Evolutionary conservation across 805 yeast genomes (phyloP), one percentile per base, ranked within the genome.

Genomic region (Nakazawaea peltata): DNA sequence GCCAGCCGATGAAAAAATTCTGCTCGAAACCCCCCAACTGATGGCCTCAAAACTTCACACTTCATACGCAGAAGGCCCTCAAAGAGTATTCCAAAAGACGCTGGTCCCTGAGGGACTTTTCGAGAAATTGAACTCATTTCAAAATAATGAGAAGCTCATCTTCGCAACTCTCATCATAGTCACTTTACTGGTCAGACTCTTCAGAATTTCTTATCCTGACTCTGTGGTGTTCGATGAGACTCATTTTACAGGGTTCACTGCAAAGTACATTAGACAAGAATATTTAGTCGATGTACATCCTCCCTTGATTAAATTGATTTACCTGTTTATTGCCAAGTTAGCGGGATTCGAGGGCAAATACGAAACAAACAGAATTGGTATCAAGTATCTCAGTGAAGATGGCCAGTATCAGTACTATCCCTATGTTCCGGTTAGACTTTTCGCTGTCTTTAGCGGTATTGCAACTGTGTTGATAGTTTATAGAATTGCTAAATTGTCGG

Each of bases 231-330:
- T 67, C 43, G 74, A 68, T 44, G 77, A 72, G 42, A 55, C 56
- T 1, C 69, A 66, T 41, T 53, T 63, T 26, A 64, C 66, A 5
- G 55, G 57, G 1, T 63, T 53, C 43, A 60, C 64, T 7, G 46
- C 53, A 28, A 58, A 64, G 25, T 75, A 76, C 53, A 65, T 65
- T 43, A 61, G 61, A 34, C 83, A 84, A 17, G 63, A 68, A 27
- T 79, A 74, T 51, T 80, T 77, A 54, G 61, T 80, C 46, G 87
- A 79, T 47, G 78, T 78, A 19, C 81, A 80, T 43, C 88, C 90
- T 9, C 88, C 90, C 4, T 57, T 81, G 34, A 77, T 71, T 26
- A 76, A 78, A 44, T 56, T 81, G 54, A 52, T 77, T 10, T 77
- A 67, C 46, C 74, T 73, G 21, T 63, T 69, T 36, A 59, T 77